A percentile compares a stretch with the other conserved stretches of the same genome.
These are phyloP conservation scores for Komagataella populi DNA, from an alignment of 805 yeast genomes.

Conservation along the genomic window DNA sequence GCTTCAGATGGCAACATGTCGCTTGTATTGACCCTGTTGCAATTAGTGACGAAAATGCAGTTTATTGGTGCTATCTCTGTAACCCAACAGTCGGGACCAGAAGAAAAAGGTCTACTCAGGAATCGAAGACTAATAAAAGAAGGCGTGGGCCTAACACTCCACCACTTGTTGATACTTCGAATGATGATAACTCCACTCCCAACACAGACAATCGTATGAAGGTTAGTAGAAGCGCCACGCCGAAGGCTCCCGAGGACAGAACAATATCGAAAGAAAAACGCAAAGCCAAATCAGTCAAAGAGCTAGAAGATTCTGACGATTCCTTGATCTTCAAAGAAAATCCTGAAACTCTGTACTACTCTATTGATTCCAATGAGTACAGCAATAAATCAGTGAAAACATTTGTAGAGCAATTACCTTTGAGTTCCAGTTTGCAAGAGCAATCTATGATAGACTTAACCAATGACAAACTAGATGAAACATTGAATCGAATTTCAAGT, in stretches of 20 bases:
- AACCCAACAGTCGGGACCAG: conserved; percentile 18
- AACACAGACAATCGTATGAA: background rate
- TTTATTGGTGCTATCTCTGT: conserved; percentile 69
- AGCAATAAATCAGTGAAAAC: conserved; percentile 21
- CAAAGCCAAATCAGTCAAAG: background rate
- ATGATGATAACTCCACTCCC: background rate
- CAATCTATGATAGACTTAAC: conserved; percentile 5
- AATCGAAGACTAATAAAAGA: background rate
- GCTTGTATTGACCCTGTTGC: conserved; percentile 71
- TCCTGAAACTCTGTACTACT: conserved; percentile 22
- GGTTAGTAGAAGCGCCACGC: background rate
- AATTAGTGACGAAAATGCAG: conserved; percentile 69
- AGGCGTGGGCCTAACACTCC: conserved; percentile 1
- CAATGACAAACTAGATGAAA: conserved; percentile 8
- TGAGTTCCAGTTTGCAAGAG: background rate
- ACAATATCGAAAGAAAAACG: background rate
- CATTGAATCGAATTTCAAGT: conserved; percentile 10
- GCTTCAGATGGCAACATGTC: conserved; percentile 93
- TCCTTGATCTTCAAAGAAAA: conserved; percentile 3
- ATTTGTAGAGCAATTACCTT: conserved; percentile 12
- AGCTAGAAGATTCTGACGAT: background rate
- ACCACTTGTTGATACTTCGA: background rate
- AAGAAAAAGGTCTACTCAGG: background rate
- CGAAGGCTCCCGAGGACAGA: background rate
- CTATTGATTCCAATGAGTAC: conserved; percentile 31